phyloP scores from a whole-genome alignment of 225 moss, liverwort and hornwort genomes.

The Ulota crispa region DNA sequence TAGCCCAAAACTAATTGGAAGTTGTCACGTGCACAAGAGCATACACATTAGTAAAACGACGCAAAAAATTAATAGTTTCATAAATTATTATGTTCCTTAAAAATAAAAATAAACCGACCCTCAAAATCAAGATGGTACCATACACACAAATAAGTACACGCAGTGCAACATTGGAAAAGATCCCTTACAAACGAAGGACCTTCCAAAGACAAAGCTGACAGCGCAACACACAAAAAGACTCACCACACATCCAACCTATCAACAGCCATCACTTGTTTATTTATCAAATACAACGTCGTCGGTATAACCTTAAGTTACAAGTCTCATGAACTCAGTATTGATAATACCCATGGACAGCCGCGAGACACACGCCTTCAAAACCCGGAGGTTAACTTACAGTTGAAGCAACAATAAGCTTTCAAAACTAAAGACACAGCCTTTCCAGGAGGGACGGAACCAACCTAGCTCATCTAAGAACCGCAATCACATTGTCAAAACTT shows the following conservation, averaged over 20 bases:
- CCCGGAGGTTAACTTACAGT: not conserved
- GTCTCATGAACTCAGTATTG: conserved; percentile 22
- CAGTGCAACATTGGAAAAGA: too few relatives aligned
- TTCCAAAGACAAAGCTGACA: too few relatives aligned
- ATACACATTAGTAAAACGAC: too few relatives aligned
- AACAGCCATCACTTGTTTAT: conserved; percentile 19
- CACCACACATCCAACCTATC: not conserved
- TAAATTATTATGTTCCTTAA: too few relatives aligned
- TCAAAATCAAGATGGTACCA: too few relatives aligned
- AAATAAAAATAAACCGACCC: too few relatives aligned
- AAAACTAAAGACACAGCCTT: conserved; percentile 18
- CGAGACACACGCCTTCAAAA: conserved; percentile 8
- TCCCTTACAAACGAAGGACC: too few relatives aligned
- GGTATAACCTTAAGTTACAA: conserved; percentile 28
- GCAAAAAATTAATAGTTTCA: too few relatives aligned
- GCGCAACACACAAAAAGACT: not conserved
- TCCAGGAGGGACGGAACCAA: conserved; percentile 18
- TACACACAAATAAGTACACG: too few relatives aligned
- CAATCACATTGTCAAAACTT: conserved; percentile 21
- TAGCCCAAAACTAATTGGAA: too few relatives aligned
- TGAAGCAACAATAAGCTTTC: not conserved
- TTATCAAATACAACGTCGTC: conserved; percentile 26
- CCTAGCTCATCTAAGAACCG: conserved; percentile 4
- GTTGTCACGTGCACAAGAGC: too few relatives aligned
- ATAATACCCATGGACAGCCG: conserved; percentile 20